These are phyloP conservation scores for Hawksworthiomyces lignivorus DNA, from an alignment of 2,329 filamentous ascomycete genomes.

Conservation along the genomic window DNA sequence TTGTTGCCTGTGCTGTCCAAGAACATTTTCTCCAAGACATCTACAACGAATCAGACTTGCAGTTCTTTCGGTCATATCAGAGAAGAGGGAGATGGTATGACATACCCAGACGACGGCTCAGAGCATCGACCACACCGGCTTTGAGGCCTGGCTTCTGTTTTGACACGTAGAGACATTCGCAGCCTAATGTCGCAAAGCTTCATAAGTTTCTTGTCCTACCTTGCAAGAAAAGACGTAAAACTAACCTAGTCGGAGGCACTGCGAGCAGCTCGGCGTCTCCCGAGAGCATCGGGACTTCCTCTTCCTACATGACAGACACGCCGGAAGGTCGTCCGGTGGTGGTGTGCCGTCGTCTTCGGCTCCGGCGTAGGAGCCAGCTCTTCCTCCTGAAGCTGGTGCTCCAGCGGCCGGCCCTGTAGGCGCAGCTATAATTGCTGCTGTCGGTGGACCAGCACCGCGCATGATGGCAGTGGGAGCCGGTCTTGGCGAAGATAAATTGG, in stretches of 20 bases:
- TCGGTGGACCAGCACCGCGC: too few relatives aligned
- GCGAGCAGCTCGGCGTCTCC: constrained; percentile 5
- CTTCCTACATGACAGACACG: constrained; percentile 4
- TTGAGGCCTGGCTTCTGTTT: constrained; percentile 10
- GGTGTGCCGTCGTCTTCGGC: constrained; percentile 7
- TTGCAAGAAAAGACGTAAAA: too few relatives aligned
- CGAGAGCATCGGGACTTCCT: constrained; percentile 7
- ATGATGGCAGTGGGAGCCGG: too few relatives aligned
- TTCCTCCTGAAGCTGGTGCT: too few relatives aligned
- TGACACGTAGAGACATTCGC: constrained; percentile 9
- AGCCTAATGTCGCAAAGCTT: background rate
- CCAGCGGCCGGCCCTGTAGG: too few relatives aligned
- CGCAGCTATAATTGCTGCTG: too few relatives aligned
- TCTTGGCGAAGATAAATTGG: too few relatives aligned
- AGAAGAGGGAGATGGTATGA: background rate
- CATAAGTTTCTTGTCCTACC: too few relatives aligned
- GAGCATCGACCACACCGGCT: constrained; percentile 7
- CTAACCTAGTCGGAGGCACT: constrained; percentile 4
- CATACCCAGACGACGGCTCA: constrained; percentile 10
- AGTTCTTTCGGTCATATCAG: too few relatives aligned
- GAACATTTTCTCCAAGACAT: constrained; percentile 7
- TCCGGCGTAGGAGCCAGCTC: background rate
- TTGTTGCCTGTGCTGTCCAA: constrained; percentile 6
- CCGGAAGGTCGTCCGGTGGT: constrained; percentile 8
- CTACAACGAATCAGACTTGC: too few relatives aligned